These are phyloP conservation scores for Colletotrichum australisinense DNA, from an alignment of 2,329 filamentous ascomycete species.

Conservation along the genomic window DNA sequence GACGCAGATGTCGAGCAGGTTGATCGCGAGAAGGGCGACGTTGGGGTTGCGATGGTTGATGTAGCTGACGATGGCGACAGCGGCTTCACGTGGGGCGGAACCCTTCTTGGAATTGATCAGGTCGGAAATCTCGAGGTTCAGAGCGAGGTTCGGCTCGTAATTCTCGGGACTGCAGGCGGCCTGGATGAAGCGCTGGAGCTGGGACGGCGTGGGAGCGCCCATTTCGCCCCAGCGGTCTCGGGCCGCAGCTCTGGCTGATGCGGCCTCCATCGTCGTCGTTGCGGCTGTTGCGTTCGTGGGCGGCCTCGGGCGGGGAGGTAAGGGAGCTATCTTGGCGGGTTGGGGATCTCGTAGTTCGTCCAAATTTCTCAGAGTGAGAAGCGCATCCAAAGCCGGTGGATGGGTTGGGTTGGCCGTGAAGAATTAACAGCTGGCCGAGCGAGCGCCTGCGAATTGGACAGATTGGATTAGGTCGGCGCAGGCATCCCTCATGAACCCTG, in stretches of 20 bases:
- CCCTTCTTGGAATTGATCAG: constrained; percentile 98
- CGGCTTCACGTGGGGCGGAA: constrained; percentile 92
- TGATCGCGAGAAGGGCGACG: constrained; percentile 88
- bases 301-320: constrained; percentile 26
- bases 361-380: neutral
- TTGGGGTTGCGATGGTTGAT: constrained; percentile 98
- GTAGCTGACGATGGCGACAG: constrained; percentile 90
- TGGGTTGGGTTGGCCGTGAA: neutral
- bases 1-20: constrained; percentile 97
- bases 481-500: constrained; percentile 35
- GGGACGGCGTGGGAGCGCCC: constrained; percentile 82
- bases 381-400: neutral
- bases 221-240: constrained; percentile 92
- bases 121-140: constrained; percentile 96
- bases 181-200: constrained; percentile 94
- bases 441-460: constrained; percentile 31
- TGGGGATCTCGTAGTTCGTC: constrained; percentile 29
- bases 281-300: constrained; percentile 37
- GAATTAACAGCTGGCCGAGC: constrained; percentile 25
- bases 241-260: constrained; percentile 93
- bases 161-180: constrained; percentile 97
- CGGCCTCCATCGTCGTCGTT: constrained; percentile 82
- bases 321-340: constrained; percentile 27
- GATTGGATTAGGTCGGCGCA: constrained; percentile 35
- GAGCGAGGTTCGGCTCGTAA: constrained; percentile 95